These are phyloP conservation scores for Crithidia expoeki DNA, from an alignment of 208 protist species.

Conservation along the genomic window DNA sequence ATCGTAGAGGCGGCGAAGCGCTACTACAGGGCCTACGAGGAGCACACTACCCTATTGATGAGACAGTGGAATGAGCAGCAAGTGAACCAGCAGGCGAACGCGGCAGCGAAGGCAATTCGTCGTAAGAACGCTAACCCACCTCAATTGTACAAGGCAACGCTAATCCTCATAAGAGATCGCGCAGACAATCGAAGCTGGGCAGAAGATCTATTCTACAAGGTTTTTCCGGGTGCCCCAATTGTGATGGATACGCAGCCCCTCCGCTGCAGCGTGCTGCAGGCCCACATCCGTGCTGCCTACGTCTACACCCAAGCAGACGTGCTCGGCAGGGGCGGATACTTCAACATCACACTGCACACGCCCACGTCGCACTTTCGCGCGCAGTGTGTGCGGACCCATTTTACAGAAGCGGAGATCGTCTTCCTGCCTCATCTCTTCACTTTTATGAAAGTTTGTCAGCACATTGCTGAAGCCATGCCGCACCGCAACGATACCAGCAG, in stretches of 20 bases:
- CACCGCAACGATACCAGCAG: background rate
- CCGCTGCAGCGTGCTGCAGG: constrained; percentile 3
- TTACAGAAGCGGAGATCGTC: background rate
- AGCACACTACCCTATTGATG: background rate
- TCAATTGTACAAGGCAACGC: background rate
- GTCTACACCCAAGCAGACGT: constrained; percentile 22
- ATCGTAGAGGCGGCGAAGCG: constrained; percentile 13
- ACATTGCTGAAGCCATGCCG: constrained; percentile 21
- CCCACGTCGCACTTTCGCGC: background rate
- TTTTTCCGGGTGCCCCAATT: constrained; percentile 6
- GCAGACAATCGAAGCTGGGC: constrained; percentile 14
- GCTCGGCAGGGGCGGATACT: constrained; percentile 21
- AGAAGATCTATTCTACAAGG: constrained; percentile 5
- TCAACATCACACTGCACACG: constrained; percentile 12
- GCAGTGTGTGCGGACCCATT: background rate
- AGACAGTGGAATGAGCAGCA: background rate
- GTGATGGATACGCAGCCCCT: background rate
- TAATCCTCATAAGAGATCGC: background rate
- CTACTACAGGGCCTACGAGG: constrained; percentile 6
- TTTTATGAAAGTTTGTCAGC: constrained; percentile 27
- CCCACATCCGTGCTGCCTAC: constrained; percentile 28
- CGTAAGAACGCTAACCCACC: background rate
- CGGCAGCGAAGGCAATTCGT: background rate
- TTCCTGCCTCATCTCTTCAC: constrained; percentile 15
- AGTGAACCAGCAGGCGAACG: background rate